phyloP scores from a whole-genome alignment of 164 flowering plant species.

The Liquidambar formosana region DNA sequence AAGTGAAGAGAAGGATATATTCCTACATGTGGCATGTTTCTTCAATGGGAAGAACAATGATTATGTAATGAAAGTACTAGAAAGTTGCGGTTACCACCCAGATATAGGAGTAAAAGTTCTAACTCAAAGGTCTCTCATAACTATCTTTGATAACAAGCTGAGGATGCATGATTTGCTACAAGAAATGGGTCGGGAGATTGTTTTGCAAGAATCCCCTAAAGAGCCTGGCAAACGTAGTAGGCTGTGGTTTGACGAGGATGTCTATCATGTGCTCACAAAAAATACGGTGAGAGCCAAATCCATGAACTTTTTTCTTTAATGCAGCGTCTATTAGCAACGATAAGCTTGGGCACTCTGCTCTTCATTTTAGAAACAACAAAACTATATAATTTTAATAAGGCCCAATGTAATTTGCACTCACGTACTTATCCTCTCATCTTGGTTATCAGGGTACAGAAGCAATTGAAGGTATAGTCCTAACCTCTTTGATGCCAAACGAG shows the following conservation, averaged over 20 bases:
- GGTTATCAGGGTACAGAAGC: slow-evolving; percentile 15
- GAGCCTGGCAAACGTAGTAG: no score
- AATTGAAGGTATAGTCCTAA: slow-evolving; percentile 17
- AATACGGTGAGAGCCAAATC: slow-evolving; percentile 14
- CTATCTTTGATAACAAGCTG: background rate
- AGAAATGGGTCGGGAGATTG: no score
- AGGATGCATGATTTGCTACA: slow-evolving; percentile 32
- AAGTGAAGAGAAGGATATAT: slow-evolving; percentile 15
- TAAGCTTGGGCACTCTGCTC: no score
- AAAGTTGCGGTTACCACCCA: slow-evolving; percentile 14
- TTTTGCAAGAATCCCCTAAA: slow-evolving; percentile 8
- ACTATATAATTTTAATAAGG: background rate
- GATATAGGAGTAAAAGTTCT: slow-evolving; percentile 17
- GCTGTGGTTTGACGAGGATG: no score
- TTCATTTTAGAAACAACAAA: no score
- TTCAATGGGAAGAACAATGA: slow-evolving; percentile 9
- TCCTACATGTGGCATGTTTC: slow-evolving; percentile 22
- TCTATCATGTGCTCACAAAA: no score
- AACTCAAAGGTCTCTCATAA: slow-evolving; percentile 20
- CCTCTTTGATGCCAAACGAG: background rate
- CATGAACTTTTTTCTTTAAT: background rate
- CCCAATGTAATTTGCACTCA: background rate
- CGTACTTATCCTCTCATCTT: background rate
- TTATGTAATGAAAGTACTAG: background rate
- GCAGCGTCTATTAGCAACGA: no score